A percentile compares a stretch with the other conserved stretches of the same genome.
These are phyloP conservation scores for Xylariaceae sp. DNA, from an alignment of 2,329 filamentous ascomycete species.

Conservation along the genomic window DNA sequence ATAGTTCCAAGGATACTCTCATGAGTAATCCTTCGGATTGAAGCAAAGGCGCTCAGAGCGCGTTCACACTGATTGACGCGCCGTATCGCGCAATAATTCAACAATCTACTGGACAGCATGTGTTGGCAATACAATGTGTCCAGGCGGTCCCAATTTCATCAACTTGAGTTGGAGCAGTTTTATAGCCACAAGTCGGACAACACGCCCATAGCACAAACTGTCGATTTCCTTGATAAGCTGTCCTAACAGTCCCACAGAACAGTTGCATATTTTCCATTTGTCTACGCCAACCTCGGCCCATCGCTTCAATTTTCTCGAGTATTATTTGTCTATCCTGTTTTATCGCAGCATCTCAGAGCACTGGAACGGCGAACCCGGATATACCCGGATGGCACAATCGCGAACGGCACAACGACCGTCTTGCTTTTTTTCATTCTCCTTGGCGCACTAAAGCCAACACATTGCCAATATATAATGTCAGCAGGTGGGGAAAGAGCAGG, in stretches of 20 bases:
- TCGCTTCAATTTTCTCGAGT: constrained; percentile 12
- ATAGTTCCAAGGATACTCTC: constrained; percentile 44
- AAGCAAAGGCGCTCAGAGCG: no score
- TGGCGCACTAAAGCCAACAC: neutral
- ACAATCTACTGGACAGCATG: neutral
- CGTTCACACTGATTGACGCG: no score
- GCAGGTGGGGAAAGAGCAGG: constrained; percentile 1
- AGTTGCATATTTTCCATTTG: constrained; percentile 8
- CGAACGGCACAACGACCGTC: constrained; percentile 7
- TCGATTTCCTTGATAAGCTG: neutral
- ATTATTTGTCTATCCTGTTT: constrained; percentile 16
- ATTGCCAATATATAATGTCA: constrained; percentile 21
- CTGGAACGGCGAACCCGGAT: constrained; percentile 25
- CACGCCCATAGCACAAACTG: constrained; percentile 2
- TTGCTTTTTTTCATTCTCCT: constrained; percentile 10
- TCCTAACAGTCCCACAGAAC: no score
- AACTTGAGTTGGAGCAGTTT: neutral
- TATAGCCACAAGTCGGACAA: neutral
- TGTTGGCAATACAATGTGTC: no score
- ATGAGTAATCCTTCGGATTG: no score
- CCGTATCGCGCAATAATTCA: no score
- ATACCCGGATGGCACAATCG: constrained; percentile 21
- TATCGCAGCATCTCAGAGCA: constrained; percentile 18
- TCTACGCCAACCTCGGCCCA: constrained; percentile 10
- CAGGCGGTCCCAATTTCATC: no score